Conservation (phyloP, 371 early-diverging fungal genomes). For the Nematocida sp. region DNA sequence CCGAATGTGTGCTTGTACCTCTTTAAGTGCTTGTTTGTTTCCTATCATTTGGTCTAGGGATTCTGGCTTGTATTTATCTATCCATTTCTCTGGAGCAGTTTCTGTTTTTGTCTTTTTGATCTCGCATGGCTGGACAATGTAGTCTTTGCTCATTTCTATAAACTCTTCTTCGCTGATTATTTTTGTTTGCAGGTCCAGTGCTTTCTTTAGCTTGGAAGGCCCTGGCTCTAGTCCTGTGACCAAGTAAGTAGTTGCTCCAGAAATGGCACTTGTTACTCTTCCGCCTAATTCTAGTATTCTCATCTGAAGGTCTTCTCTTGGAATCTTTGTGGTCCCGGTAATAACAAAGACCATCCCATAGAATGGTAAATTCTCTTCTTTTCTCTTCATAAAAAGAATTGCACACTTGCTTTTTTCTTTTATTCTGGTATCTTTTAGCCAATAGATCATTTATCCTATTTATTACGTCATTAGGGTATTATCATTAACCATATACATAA, state of each 20-base stretch:
- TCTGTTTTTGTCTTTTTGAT: conserved; percentile 52
- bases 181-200: conserved; percentile 69
- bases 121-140: conserved; percentile 16
- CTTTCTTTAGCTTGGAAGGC: conserved; percentile 76
- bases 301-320: conserved; percentile 27
- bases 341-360: conserved; percentile 26
- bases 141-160: conserved; percentile 68
- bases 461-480: too few species aligned
- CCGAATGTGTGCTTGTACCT: conserved; percentile 71
- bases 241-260: conserved; percentile 79
- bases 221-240: conserved; percentile 83
- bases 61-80: conserved; percentile 85
- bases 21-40: conserved; percentile 71
- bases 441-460: too few species aligned
- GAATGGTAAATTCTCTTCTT: conserved; percentile 38
- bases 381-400: conserved; percentile 43
- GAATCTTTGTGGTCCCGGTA: conserved; percentile 24
- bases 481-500: too few species aligned
- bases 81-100: conserved; percentile 68
- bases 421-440: background rate
- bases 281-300: conserved; percentile 65
- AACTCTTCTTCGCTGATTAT: conserved; percentile 80
- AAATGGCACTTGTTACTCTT: conserved; percentile 73
- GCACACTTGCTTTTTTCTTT: background rate
- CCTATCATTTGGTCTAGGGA: conserved; percentile 77